A percentile compares a stretch with the other conserved stretches of the same genome.
Evolutionary conservation across 208 protist genomes (phyloP).

Genomic region (Acanthamoeba culbertsoni): DNA sequence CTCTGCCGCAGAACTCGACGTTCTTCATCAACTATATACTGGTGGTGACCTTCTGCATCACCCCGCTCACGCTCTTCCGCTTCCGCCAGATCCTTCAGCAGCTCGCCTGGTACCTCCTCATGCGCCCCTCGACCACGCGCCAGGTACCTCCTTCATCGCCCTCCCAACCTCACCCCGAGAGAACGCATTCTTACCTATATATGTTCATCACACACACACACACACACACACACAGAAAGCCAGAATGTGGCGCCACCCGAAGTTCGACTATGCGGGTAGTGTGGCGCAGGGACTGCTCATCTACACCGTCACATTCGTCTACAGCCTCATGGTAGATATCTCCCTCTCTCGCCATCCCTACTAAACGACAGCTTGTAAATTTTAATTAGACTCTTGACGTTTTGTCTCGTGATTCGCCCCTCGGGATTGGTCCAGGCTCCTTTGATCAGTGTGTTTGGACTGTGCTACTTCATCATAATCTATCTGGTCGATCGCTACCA

Average conservation of each 20-base stretch:
- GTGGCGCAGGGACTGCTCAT: not conserved
- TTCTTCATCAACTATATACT: slow-evolving; percentile 57
- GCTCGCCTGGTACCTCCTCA: not conserved
- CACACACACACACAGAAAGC: too few relatives aligned
- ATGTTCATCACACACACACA: too few relatives aligned
- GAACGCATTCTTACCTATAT: too few relatives aligned
- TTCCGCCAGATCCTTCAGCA: not conserved
- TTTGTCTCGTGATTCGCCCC: too few relatives aligned
- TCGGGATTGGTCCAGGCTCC: not conserved
- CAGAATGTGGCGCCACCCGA: not conserved
- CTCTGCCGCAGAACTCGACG: not conserved
- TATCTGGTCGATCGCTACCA: slow-evolving; percentile 36
- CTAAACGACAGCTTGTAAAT: too few relatives aligned
- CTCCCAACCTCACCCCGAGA: not conserved
- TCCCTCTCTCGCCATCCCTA: too few relatives aligned
- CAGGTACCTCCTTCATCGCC: not conserved
- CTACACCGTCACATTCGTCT: not conserved
- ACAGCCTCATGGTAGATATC: slow-evolving; percentile 13
- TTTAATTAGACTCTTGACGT: too few relatives aligned
- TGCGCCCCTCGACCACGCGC: not conserved
- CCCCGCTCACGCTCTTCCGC: slow-evolving; percentile 41
- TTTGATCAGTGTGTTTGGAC: slow-evolving; percentile 1
- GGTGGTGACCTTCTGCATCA: not conserved
- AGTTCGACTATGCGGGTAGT: slow-evolving; percentile 5
- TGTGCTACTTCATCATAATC: slow-evolving; percentile 4